Conservation (phyloP, 106 monocot species). For the Alisma plantagoaquatica region DNA sequence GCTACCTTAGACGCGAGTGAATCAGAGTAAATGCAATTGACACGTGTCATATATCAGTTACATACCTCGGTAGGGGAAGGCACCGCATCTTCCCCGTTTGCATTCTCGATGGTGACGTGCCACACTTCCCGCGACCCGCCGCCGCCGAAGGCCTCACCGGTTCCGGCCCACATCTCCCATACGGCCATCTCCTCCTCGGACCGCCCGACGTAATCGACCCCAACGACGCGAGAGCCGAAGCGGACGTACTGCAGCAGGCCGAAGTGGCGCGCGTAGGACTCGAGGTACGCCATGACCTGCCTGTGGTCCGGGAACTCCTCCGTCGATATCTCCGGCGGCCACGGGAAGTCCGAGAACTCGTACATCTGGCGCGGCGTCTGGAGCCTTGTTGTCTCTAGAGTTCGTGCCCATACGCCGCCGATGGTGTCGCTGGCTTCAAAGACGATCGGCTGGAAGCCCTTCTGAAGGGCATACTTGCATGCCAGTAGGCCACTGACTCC, state of each 20-base stretch:
- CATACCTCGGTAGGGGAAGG: no score
- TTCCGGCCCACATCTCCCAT: no score
- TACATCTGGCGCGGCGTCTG: slow-evolving; percentile 13
- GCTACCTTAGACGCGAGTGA: no score
- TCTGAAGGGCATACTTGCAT: slow-evolving; percentile 52
- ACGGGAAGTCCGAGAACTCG: slow-evolving; percentile 13
- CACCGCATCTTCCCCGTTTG: no score
- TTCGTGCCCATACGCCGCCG: slow-evolving; percentile 11
- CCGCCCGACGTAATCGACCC: no score
- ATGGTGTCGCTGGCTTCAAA: slow-evolving; percentile 12
- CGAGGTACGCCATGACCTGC: background rate
- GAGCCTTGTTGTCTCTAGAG: slow-evolving; percentile 18
- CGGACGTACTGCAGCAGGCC: slow-evolving; percentile 9
- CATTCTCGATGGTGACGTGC: slow-evolving; percentile 14
- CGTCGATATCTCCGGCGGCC: slow-evolving; percentile 2
- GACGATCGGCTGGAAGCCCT: no score
- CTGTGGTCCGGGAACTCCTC: slow-evolving; percentile 1
- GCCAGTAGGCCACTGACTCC: slow-evolving; percentile 33
- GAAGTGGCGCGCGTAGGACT: no score
- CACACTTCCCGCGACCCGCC: no score
- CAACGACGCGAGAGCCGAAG: slow-evolving; percentile 13
- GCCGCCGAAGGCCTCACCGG: slow-evolving; percentile 34
- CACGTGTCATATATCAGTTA: no score
- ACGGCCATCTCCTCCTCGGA: no score
- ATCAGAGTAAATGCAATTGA: background rate